Base-by-base conservation (phyloP, 768 basidiomycete species). In the Hypholoma fasciculare region DNA sequence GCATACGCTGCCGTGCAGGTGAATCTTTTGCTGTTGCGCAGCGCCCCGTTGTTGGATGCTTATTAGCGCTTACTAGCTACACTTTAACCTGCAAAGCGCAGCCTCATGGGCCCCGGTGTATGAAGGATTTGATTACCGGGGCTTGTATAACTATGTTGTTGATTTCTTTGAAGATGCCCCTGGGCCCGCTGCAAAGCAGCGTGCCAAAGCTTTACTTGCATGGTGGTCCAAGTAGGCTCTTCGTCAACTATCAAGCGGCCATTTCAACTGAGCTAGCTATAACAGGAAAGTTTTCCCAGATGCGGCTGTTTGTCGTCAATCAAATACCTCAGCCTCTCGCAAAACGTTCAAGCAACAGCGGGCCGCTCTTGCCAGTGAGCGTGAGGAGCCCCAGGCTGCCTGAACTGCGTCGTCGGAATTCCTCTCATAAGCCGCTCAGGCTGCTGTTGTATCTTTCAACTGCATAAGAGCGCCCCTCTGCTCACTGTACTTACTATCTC, bases 1-100 rank as follows among this genome's bases (percentile, higher is more conserved):
- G 72, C 69, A 19, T 74, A 74, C 58, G 66, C 67, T 7, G 70
- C 69, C 16, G 65, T 67, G 14, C 63, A 63, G 54, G 72, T 74
- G 55, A 27, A 61, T 57, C 40, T 43, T 16, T 59, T 46, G n/a
- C n/a, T n/a, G n/a, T 38, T 46, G 56, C 14, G 16, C 7, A 8
- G 44, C 17, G 11, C 30, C 27, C n/a, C 52, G n/a, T n/a, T n/a
- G n/a, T n/a, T n/a, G n/a, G n/a, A 40, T 40, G 8, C 19, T 27
- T n/a, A 38, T 54, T 34, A n/a, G 12, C 42, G 38, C 8, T 23
- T 43, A 12, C 27, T 52, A 66, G 69, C 59, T 65, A 26, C 62
- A 64, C 38, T 67, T 69, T 56, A 60, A 61, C 34, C 52, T 71
- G 14, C 60, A 59, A 9, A 62, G 50, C 37, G 58, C 59, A 1